These are phyloP conservation scores for Paracoccidioides brasiliensis DNA, from an alignment of 2,329 filamentous ascomycete genomes.

Conservation along the genomic window DNA sequence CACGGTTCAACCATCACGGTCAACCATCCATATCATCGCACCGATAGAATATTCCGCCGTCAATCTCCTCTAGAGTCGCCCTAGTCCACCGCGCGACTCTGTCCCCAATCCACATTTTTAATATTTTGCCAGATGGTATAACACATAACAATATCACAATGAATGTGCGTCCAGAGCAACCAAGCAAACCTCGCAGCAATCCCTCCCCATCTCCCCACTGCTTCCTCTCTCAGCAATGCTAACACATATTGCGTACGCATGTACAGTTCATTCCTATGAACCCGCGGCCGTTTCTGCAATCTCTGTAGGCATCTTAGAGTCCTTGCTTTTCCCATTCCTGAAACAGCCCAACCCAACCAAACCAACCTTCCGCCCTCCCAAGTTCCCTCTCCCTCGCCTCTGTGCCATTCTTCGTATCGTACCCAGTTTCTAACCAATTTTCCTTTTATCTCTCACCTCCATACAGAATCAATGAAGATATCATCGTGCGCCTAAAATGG, in stretches of 20 bases:
- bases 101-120: neutral
- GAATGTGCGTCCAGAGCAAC: neutral
- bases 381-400: neutral
- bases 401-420: neutral
- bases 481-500: constrained; percentile 93
- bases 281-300: constrained; percentile 91
- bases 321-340: neutral
- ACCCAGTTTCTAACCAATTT: neutral
- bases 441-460: neutral
- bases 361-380: too few relatives aligned
- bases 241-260: neutral
- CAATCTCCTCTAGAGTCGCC: neutral
- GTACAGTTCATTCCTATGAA: constrained; percentile 77
- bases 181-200: neutral
- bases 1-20: neutral
- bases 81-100: neutral
- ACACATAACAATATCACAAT: neutral
- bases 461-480: constrained; percentile 68
- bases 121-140: neutral
- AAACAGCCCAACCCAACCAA: neutral
- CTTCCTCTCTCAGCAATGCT: neutral
- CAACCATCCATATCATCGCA: neutral
- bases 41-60: too few relatives aligned
- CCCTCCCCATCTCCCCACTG: neutral
- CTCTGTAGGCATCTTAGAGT: constrained; percentile 49